A percentile compares a stretch with the other conserved stretches of the same genome.
Conservation (phyloP, 2,329 filamentous ascomycete species). For the Colletotrichum phormii region DNA sequence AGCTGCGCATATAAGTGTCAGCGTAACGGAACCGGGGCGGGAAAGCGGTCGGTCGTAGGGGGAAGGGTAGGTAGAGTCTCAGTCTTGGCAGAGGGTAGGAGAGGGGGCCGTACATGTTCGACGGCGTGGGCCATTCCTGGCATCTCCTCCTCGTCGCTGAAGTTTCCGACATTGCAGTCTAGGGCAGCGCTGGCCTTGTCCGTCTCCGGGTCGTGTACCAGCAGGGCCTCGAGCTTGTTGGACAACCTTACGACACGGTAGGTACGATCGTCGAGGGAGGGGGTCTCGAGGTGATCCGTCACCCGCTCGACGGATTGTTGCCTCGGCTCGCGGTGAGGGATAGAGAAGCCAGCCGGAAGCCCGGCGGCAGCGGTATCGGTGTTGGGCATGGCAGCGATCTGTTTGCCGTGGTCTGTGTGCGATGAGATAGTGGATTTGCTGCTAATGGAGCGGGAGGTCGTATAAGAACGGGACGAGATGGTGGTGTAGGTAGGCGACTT, state of each 20-base stretch:
- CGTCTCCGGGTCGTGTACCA: conserved; percentile 94
- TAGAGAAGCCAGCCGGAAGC: conserved; percentile 36
- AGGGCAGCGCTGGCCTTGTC: conserved; percentile 97
- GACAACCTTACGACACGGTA: conserved; percentile 88
- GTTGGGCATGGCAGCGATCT: conserved; percentile 37
- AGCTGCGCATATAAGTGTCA: conserved; percentile 57
- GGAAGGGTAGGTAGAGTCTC: neutral
- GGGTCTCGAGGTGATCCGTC: conserved; percentile 83
- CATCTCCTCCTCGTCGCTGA: conserved; percentile 91
- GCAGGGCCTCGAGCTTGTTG: conserved; percentile 89
- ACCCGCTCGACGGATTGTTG: conserved; percentile 54
- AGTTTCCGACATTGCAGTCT: conserved; percentile 96
- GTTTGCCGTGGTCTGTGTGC: conserved; percentile 7
- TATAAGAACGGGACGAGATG: neutral
- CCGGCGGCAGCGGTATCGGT: conserved; percentile 37
- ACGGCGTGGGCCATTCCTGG: conserved; percentile 96
- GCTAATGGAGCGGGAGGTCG: neutral
- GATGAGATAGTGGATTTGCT: neutral
- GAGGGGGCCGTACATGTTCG: conserved; percentile 75
- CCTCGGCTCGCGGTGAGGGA: conserved; percentile 44
- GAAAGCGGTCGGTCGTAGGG: neutral
- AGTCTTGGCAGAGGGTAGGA: neutral
- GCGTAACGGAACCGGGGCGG: conserved; percentile 28
- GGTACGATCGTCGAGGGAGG: conserved; percentile 84
- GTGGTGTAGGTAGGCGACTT: neutral